phyloP scores from a whole-genome alignment of 352 stramenopile species.

The Lagenidium giganteum region DNA sequence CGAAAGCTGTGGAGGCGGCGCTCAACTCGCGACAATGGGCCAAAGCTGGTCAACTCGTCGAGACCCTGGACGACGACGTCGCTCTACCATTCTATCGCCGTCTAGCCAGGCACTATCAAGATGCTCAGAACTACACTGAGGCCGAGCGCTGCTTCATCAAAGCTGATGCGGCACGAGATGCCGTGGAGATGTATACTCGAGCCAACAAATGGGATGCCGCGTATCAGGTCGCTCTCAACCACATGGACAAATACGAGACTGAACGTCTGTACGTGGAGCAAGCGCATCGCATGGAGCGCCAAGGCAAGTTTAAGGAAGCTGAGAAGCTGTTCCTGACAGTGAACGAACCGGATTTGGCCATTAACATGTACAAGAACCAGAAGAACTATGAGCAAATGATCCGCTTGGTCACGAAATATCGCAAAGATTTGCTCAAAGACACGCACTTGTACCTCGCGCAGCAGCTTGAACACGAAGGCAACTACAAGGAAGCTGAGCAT shows the following conservation, averaged over 20 bases:
- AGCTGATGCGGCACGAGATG: conserved; percentile 69
- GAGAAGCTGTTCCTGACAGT: conserved; percentile 90
- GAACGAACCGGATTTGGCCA: conserved; percentile 86
- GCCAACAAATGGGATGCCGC: conserved; percentile 87
- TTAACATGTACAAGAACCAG: conserved; percentile 95
- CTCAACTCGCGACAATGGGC: conserved; percentile 87
- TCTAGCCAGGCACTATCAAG: conserved; percentile 84
- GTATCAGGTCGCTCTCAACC: conserved; percentile 84
- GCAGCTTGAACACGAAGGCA: conserved; percentile 88
- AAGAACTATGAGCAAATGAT: conserved; percentile 93
- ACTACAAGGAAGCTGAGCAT: conserved; percentile 85
- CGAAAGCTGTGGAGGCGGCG: conserved; percentile 87
- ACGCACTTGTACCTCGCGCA: conserved; percentile 88
- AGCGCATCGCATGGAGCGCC: conserved; percentile 80
- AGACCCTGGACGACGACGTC: conserved; percentile 78
- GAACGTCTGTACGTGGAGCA: conserved; percentile 87
- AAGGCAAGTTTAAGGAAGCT: conserved; percentile 85
- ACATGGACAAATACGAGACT: conserved; percentile 87
- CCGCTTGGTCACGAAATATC: conserved; percentile 82
- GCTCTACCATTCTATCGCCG: conserved; percentile 81
- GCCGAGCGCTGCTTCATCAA: conserved; percentile 89
- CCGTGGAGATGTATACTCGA: conserved; percentile 91
- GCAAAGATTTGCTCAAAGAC: conserved; percentile 88
- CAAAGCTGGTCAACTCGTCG: conserved; percentile 86
- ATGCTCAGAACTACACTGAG: conserved; percentile 62